Conservation (phyloP, 1,139 yeast species). For the Hansenula lynferdii region DNA sequence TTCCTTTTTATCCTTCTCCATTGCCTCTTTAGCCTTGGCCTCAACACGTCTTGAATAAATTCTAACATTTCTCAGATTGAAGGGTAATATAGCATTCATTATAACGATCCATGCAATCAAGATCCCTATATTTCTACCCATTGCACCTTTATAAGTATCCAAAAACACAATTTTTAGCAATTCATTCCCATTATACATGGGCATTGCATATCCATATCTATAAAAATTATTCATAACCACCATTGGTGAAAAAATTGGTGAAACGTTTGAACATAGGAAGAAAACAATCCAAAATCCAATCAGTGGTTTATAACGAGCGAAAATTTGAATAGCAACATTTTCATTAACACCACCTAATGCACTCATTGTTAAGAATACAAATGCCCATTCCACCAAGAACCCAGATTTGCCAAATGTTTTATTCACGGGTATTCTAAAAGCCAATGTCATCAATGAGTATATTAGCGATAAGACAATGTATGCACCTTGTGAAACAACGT, state of each 20-base stretch:
- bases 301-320: slow-evolving; percentile 36
- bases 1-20: slow-evolving; percentile 18
- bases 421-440: slow-evolving; percentile 35
- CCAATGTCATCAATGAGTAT: slow-evolving; percentile 37
- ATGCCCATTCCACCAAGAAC: slow-evolving; percentile 44
- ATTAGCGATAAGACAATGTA: slow-evolving; percentile 39
- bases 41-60: slow-evolving; percentile 16
- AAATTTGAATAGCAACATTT: slow-evolving; percentile 33
- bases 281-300: slow-evolving; percentile 45
- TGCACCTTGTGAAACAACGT: slow-evolving; percentile 37
- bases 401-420: slow-evolving; percentile 41
- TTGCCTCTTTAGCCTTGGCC: slow-evolving; percentile 9
- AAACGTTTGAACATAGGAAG: slow-evolving; percentile 39
- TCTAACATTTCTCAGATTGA: slow-evolving; percentile 28
- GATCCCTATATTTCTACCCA: slow-evolving; percentile 45
- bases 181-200: slow-evolving; percentile 43
- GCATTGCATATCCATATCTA: slow-evolving; percentile 49
- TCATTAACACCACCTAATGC: slow-evolving; percentile 50
- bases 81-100: slow-evolving; percentile 36
- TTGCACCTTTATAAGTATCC: slow-evolving; percentile 38
- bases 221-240: slow-evolving; percentile 41
- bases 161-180: slow-evolving; percentile 41
- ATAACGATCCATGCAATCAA: slow-evolving; percentile 43
- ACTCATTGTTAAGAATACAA: slow-evolving; percentile 40
- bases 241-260: slow-evolving; percentile 45